phyloP scores from a whole-genome alignment of 495 filamentous ascomycete genomes.

The Hypomontagnella monticulosa region DNA sequence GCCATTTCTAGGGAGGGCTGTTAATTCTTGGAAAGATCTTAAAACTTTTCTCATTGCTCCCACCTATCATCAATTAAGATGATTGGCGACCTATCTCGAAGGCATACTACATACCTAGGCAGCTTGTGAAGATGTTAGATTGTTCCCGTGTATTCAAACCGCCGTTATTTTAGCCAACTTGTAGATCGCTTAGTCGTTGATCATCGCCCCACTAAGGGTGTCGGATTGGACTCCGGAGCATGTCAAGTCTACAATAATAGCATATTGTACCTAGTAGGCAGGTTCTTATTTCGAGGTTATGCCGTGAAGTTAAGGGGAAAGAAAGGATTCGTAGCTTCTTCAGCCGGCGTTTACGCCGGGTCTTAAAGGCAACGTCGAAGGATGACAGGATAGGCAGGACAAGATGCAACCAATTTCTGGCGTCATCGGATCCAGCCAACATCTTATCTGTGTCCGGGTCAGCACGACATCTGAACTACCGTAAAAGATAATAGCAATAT shows the following conservation, averaged over 20 bases:
- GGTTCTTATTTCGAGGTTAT: constrained; percentile 15
- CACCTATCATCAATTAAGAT: too few species aligned
- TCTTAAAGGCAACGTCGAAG: background rate
- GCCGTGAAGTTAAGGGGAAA: background rate
- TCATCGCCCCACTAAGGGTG: constrained; percentile 29
- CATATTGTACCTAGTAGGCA: background rate
- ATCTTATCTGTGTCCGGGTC: constrained; percentile 29
- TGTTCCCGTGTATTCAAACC: background rate
- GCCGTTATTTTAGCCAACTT: constrained; percentile 23
- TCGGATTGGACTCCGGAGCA: constrained; percentile 15
- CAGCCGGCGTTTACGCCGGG: constrained; percentile 3
- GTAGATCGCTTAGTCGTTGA: constrained; percentile 13
- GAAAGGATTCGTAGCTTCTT: constrained; percentile 3
- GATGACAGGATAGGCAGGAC: constrained; percentile 21
- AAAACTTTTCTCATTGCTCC: too few species aligned
- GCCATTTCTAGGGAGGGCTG: too few species aligned
- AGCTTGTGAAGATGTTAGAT: background rate
- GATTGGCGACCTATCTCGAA: background rate
- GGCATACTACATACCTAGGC: too few species aligned
- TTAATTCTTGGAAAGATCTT: too few species aligned
- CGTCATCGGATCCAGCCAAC: constrained; percentile 28
- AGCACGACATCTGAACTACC: constrained; percentile 28
- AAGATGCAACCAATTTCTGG: constrained; percentile 25
- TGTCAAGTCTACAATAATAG: constrained; percentile 9
- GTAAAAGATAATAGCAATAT: constrained; percentile 15